These are phyloP conservation scores for Lumnitzera littorea DNA, from an alignment of 345 rosid species.

Conservation along the genomic window DNA sequence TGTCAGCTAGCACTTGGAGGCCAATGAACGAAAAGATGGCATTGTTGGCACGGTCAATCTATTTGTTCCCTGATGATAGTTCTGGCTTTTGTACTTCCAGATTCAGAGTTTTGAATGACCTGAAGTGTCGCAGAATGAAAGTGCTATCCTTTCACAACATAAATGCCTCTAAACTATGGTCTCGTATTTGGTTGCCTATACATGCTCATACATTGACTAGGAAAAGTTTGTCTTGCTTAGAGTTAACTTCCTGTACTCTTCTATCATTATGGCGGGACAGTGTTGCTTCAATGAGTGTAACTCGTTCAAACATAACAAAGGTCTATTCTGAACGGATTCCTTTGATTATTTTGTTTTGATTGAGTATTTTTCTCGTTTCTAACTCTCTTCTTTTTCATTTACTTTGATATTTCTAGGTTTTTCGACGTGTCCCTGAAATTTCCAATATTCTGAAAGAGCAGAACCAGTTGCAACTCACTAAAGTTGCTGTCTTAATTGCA, in stretches of 20 bases:
- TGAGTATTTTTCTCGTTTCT: constrained; percentile 5
- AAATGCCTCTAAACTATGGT: constrained; percentile 26
- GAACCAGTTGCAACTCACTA: constrained; percentile 28
- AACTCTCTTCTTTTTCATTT: constrained; percentile 18
- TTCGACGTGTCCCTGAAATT: constrained; percentile 11
- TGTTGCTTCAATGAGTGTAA: constrained; percentile 17
- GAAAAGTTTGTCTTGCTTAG: background rate
- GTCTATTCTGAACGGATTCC: constrained; percentile 15
- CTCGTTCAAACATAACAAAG: constrained; percentile 17
- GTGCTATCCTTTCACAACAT: constrained; percentile 16
- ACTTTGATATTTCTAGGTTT: constrained; percentile 24
- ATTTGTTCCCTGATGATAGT: constrained; percentile 32
- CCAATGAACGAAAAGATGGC: constrained; percentile 43
- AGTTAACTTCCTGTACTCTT: background rate
- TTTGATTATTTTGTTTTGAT: background rate
- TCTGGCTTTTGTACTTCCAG: constrained; percentile 22
- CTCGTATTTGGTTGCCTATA: constrained; percentile 16
- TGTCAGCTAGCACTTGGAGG: constrained; percentile 26
- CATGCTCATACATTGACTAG: too few relatives aligned
- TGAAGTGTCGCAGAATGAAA: constrained; percentile 25
- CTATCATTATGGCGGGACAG: constrained; percentile 20
- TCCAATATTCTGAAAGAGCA: constrained; percentile 28
- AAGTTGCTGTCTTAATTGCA: constrained; percentile 49
- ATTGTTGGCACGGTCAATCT: constrained; percentile 36
- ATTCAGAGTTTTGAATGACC: constrained; percentile 18